Conservation (phyloP, 1,284 basidiomycete species). For the Takashimella koratensis region DNA sequence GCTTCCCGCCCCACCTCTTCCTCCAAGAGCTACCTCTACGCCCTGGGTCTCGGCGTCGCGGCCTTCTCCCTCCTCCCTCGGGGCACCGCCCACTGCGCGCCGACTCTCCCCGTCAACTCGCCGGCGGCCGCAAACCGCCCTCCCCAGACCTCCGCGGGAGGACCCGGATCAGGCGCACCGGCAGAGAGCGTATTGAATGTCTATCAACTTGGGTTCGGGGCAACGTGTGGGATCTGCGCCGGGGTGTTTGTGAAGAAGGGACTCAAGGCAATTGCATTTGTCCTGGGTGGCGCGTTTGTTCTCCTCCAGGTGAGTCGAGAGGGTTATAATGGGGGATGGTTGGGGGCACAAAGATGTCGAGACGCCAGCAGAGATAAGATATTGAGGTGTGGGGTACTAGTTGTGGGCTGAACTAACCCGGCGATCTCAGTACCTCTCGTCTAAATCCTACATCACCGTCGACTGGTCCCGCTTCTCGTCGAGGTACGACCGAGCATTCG, state of each 20-base stretch:
- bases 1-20: conserved; percentile 7
- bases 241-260: conserved; percentile 95
- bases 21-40: conserved; percentile 17
- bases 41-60: conserved; percentile 36
- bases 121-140: neutral
- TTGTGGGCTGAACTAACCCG: no score
- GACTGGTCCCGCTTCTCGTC: conserved; percentile 65
- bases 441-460: conserved; percentile 65
- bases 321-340: neutral
- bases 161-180: conserved; percentile 49
- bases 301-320: conserved; percentile 68
- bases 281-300: conserved; percentile 79
- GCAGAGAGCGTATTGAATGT: conserved; percentile 67
- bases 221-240: conserved; percentile 78
- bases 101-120: conserved; percentile 4
- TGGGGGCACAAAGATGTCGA: no score
- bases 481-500: conserved; percentile 68
- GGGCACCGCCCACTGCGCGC: conserved; percentile 9
- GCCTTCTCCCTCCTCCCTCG: conserved; percentile 13
- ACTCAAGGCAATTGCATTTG: conserved; percentile 72
- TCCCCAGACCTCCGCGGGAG: neutral
- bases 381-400: no score
- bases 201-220: conserved; percentile 85
- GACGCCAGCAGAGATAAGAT: no score
- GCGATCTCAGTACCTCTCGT: conserved; percentile 73